These are phyloP conservation scores for Pisolithus tinctorius DNA, from an alignment of 768 basidiomycete species.

Conservation along the genomic window DNA sequence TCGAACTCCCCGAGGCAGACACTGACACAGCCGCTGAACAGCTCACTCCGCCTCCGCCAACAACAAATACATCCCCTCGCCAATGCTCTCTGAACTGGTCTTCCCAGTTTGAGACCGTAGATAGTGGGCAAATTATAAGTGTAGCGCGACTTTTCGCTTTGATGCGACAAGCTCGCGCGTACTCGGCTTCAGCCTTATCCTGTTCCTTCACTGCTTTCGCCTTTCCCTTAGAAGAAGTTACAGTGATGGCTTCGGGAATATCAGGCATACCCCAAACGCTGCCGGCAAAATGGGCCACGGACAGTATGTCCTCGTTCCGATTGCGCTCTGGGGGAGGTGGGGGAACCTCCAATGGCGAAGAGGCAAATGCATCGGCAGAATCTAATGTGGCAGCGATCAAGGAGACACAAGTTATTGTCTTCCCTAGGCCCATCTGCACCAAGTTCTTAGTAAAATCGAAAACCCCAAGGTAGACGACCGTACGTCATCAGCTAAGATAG, in stretches of 20 bases:
- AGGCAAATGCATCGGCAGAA: slow-evolving; percentile 61
- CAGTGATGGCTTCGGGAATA: slow-evolving; percentile 23
- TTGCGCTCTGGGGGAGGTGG: slow-evolving; percentile 36
- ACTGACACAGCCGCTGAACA: slow-evolving; percentile 25
- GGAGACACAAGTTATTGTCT: slow-evolving; percentile 93
- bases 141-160: slow-evolving; percentile 85
- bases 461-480: slow-evolving; percentile 25
- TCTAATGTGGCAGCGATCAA: slow-evolving; percentile 81
- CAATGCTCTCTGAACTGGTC: slow-evolving; percentile 98
- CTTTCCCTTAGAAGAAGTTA: slow-evolving; percentile 46
- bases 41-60: slow-evolving; percentile 62
- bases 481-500: slow-evolving; percentile 96
- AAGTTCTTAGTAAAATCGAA: slow-evolving; percentile 10
- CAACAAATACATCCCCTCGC: slow-evolving; percentile 78
- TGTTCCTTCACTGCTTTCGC: slow-evolving; percentile 59
- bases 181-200: slow-evolving; percentile 67
- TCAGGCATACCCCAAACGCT: slow-evolving; percentile 85
- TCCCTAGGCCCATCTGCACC: slow-evolving; percentile 91
- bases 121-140: slow-evolving; percentile 92
- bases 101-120: slow-evolving; percentile 98
- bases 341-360: slow-evolving; percentile 41
- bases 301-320: slow-evolving; percentile 27
- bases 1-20: slow-evolving; percentile 29
- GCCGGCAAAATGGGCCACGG: slow-evolving; percentile 60
- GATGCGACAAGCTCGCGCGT: slow-evolving; percentile 64